Evolutionary conservation across 1,139 yeast species (phyloP), one percentile per base, ranked within the genome.

Genomic region (Yamadazyma siamensis): DNA sequence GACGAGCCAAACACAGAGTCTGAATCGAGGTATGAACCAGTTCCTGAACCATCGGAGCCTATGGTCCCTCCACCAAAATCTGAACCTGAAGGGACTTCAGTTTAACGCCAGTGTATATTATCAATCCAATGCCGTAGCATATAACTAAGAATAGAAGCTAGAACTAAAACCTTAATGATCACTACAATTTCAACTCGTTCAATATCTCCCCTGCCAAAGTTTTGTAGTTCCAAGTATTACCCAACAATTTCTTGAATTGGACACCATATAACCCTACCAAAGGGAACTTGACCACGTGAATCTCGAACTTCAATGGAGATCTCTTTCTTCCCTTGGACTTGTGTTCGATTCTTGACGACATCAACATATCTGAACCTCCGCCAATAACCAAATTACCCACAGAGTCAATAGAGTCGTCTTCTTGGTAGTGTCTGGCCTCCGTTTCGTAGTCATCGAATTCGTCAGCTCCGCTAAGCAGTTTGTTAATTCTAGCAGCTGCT

Each of bases 211-310:
- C 80, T 3, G 96, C 97, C 54, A 89, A 66, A n/a, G 88, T 81
- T 63, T 89, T 89, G 61, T 89, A 89, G 60, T 84, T 77, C 97
- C 97, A 89, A 3, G 96, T 86, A 56, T 91, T 88, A 47, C 98
- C 98, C 37, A 85, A 73, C 26, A 89, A 72, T 56, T 89, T 89
- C 67, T 89, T 91, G 64, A 91, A 88, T 56, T 89, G 96, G 32
- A 91, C 91, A 56, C 97, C 98, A 44, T 85, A 88, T 40, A 91
- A 68, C 9, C 94, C 88, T 36, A 89, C 84, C 43, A 91, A 69
- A 26, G 96, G 95, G 32, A 91, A 95, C 54, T 87, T 87, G 28
- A 89, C 97, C 43, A 91, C 80, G 56, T 85, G 89, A 40, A 91
- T 85, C 53, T 91, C 97, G 57, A 91, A 91, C 49, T 83, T 81